These are phyloP conservation scores for Podospora anserina DNA, from an alignment of 495 filamentous ascomycete species.

Conservation along the genomic window DNA sequence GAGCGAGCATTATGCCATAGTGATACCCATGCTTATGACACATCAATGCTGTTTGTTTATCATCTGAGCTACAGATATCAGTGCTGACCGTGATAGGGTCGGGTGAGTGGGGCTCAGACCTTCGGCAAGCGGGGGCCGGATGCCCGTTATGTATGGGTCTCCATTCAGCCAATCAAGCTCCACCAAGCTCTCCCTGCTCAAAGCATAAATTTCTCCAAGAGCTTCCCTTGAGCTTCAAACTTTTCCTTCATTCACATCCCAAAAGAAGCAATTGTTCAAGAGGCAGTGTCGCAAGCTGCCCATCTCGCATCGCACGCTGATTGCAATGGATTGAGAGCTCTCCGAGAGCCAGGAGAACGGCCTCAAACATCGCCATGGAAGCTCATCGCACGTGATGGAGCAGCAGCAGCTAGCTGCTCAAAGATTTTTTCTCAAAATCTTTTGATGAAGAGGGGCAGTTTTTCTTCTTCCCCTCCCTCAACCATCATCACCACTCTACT, in stretches of 20 bases:
- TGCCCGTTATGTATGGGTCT: conserved; percentile 7
- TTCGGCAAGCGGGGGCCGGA: neutral
- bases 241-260: neutral
- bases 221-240: conserved; percentile 3
- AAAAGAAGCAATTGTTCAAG: neutral
- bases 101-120: neutral
- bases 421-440: conserved; percentile 1
- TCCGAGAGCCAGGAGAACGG: neutral
- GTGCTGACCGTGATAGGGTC: neutral
- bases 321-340: neutral
- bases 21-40: conserved; percentile 29
- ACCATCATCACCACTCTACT: conserved; percentile 12
- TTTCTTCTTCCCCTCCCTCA: conserved; percentile 8
- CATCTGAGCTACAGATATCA: neutral
- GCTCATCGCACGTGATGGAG: conserved; percentile 9
- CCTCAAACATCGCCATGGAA: neutral
- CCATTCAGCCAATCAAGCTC: conserved; percentile 12
- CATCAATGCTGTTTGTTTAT: neutral
- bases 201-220: conserved; percentile 19
- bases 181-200: neutral
- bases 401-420: neutral
- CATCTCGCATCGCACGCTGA: neutral
- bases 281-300: neutral
- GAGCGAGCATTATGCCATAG: conserved; percentile 19
- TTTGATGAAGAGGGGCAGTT: conserved; percentile 5